These are phyloP conservation scores for Echium plantagineum DNA, from an alignment of 257 asterid genomes.

Conservation along the genomic window DNA sequence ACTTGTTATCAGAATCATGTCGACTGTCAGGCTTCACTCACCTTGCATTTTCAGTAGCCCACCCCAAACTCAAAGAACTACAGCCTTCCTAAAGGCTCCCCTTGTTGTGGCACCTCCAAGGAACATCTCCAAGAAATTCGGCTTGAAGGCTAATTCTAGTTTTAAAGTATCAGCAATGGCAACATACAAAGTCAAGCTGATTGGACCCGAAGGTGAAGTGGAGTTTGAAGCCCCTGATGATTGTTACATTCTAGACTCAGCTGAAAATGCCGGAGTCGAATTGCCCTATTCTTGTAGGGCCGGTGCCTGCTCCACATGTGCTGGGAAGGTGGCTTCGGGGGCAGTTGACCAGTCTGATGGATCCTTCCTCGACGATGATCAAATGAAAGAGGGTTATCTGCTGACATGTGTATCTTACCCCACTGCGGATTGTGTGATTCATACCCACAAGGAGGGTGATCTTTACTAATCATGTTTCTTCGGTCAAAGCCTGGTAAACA, in stretches of 20 bases:
- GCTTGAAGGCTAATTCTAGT: constrained; percentile 38
- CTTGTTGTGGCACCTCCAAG: constrained; percentile 34
- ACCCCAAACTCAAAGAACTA: constrained; percentile 22
- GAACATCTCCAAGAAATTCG: constrained; percentile 37
- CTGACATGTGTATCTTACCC: constrained; percentile 82
- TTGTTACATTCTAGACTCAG: constrained; percentile 62
- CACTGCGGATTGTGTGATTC: constrained; percentile 63
- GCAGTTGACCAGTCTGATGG: constrained; percentile 68
- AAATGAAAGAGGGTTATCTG: constrained; percentile 39
- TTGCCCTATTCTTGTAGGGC: constrained; percentile 89
- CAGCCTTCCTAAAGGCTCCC: constrained; percentile 35
- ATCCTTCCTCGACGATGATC: constrained; percentile 59
- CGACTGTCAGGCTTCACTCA: constrained; percentile 42
- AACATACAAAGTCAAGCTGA: constrained; percentile 54
- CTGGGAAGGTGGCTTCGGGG: constrained; percentile 53
- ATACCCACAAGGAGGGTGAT: constrained; percentile 71
- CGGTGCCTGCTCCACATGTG: constrained; percentile 91
- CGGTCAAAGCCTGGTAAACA: background rate
- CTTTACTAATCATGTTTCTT: constrained; percentile 30
- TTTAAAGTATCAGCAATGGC: constrained; percentile 51
- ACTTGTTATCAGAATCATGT: constrained; percentile 44
- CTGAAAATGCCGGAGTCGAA: constrained; percentile 62
- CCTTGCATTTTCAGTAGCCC: constrained; percentile 29
- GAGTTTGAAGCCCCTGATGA: constrained; percentile 64
- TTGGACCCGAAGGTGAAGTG: constrained; percentile 47